These are phyloP conservation scores for Ascochyta koolunga DNA, from an alignment of 2,329 filamentous ascomycete species.

Conservation along the genomic window DNA sequence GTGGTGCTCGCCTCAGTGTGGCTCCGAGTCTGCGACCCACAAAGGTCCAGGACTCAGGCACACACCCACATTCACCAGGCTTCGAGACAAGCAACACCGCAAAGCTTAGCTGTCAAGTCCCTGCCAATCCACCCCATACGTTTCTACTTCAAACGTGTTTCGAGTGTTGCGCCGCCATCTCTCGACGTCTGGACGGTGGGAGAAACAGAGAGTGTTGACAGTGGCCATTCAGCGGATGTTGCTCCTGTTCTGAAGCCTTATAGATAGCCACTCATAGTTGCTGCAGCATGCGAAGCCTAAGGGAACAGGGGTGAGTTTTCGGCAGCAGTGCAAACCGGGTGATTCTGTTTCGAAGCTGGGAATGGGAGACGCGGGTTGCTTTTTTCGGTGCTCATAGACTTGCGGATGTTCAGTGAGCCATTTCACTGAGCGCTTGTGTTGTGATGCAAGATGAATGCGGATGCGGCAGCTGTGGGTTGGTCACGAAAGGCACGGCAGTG, in stretches of 20 bases:
- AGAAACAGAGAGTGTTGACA: not conserved
- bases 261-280: not conserved
- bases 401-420: not conserved
- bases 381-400: not conserved
- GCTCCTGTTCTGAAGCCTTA: constrained; percentile 2
- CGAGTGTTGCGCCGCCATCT: not conserved
- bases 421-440: not conserved
- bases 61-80: constrained; percentile 20
- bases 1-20: not conserved
- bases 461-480: not conserved
- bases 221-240: not conserved
- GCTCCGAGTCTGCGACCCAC: not conserved
- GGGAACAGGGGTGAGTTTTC: constrained; percentile 8
- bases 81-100: constrained; percentile 31
- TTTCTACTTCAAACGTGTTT: constrained; percentile 7
- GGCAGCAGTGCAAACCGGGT: not conserved
- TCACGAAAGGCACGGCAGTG: not conserved
- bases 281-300: constrained; percentile 1
- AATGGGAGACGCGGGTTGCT: constrained; percentile 5
- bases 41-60: not conserved
- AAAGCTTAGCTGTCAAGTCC: constrained; percentile 34
- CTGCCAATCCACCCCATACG: constrained; percentile 4
- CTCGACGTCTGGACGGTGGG: not conserved
- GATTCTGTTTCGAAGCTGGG: constrained; percentile 13
- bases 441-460: not conserved